Base-by-base conservation (phyloP, 106 monocot genomes). In the Hemerocallis citrina region DNA sequence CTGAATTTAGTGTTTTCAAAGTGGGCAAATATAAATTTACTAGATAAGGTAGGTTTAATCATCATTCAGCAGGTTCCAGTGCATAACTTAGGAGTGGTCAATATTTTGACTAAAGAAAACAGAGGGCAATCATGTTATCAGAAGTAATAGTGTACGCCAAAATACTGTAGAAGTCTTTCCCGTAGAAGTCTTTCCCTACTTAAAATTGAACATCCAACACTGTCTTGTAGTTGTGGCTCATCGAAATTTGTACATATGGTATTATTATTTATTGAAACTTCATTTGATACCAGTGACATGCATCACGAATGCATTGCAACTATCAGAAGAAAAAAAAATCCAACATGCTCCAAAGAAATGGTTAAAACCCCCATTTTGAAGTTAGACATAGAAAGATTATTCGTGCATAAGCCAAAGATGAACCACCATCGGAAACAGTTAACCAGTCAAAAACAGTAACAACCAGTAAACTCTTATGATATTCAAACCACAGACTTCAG, bases 211-310 rank as follows among this genome's bases (percentile, higher is more conserved):
- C 28, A 30, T 16, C 16, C 16, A 50, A 24, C 8, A 50, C 27
- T 25, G 8, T 50, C 49, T 50, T 23, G 27, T 50, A 50, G 49
- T 50, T 50, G n/a, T n/a, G n/a, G n/a, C n/a, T 25, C 49, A 50
- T 50, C 1, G 27, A 1, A 50, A 25, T 3, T 50, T 46, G 13
- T 25, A 50, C 27, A 9, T 25, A 16, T 50, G 19, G 17, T 6
- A 20, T 43, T 25, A 50, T 4, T 25, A 25, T 25, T 50, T 11
- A 8, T 25, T 50, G 24, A 15, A 50, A 25, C 7, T 50, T 50
- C 23, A 50, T 6, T 25, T 25, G 23, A 50, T 50, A 25, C 25
- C 23, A 25, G 27, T 2, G 25, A 50, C 23, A 25, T 50, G 7
- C 25, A 25, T 25, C 49, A 50, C 5, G n/a, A 4, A 25, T 16